These are phyloP conservation scores for Niebla homalea DNA, from an alignment of 495 filamentous ascomycete genomes.

Conservation along the genomic window DNA sequence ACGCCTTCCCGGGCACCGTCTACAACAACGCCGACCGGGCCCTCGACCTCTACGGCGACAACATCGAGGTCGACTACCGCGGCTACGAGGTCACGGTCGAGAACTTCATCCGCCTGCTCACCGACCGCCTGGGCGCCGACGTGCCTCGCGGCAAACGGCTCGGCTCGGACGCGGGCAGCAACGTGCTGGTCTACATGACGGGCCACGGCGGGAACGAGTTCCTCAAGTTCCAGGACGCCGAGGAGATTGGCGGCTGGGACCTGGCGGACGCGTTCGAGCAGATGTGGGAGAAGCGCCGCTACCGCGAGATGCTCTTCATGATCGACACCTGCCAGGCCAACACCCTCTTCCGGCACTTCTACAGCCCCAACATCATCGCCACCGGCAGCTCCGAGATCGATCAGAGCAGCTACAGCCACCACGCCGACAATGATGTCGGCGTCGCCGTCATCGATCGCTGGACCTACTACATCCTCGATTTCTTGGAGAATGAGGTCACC, in stretches of 20 bases:
- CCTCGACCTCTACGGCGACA: constrained; percentile 92
- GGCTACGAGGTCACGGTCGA: constrained; percentile 98
- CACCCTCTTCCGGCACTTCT: constrained; percentile 96
- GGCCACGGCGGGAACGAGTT: constrained; percentile 98
- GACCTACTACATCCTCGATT: constrained; percentile 97
- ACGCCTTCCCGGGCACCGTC: constrained; percentile 92
- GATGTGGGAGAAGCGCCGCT: constrained; percentile 99
- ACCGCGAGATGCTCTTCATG: constrained; percentile 97
- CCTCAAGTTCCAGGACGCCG: constrained; percentile 93
- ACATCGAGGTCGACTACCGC: constrained; percentile 97
- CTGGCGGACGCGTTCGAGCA: constrained; percentile 95
- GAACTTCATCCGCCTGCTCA: constrained; percentile 92
- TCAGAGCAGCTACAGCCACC: constrained; percentile 89
- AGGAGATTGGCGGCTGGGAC: constrained; percentile 95
- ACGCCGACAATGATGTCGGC: constrained; percentile 94
- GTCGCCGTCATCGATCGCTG: constrained; percentile 97
- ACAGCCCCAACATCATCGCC: constrained; percentile 92
- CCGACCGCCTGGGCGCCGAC: constrained; percentile 82
- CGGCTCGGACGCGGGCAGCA: constrained; percentile 83
- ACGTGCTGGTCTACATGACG: constrained; percentile 98
- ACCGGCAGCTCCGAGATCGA: constrained; percentile 89
- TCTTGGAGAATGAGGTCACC: constrained; percentile 79
- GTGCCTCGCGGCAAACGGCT: constrained; percentile 88
- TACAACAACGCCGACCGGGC: constrained; percentile 96
- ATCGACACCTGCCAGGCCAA: constrained; percentile 99